Evolutionary conservation across 2,329 filamentous ascomycete species (phyloP), one percentile per base, ranked within the genome.

Genomic region (Aaosphaeria arxii): DNA sequence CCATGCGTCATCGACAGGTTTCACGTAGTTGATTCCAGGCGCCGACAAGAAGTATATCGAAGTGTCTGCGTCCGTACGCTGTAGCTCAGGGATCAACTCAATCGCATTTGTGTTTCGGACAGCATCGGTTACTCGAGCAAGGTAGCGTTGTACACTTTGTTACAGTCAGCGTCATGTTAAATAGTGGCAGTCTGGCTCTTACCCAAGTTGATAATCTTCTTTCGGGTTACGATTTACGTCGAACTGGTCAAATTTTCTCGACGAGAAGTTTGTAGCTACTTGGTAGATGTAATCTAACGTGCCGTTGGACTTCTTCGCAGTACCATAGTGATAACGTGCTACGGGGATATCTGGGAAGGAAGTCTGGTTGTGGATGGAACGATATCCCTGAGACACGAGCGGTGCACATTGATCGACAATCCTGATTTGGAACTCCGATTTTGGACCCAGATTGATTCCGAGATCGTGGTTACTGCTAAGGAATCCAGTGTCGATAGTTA

Each of bases 41-140:
- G 53, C 43, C 6, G 53, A 51, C 3, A 69, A 54, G 46, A 68
- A 64, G 46, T 66, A 61, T 9, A 70, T 40, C 6, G 55, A 54
- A 35, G 62, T 44, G 44, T 70, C 66, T 4, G 58, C 59, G 42
- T 66, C 59, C 7, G 49, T 53, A 32, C 52, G 50, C 5, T 52
- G 52, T 38, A 70, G 55, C 32, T 53, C 51, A 6, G 57, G 53
- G 29, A 64, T 56, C 6, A 64, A 58, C n/a, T 43, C 17, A 24
- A 24, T 24, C 17, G 17, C 17, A 24, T 24, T 24, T 24, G 17
- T 24, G 17, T 24, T 40, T 24, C 17, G 17, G 17, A 24, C 17
- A 24, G 17, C 17, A 24, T 24, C 17, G 3, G 17, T 24, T 24
- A 24, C 17, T 24, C 17, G 17, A 24, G 17, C 17, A 24, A 24